Conservation (phyloP, 257 asterid genomes). For the Solanum megistacrolobum region DNA sequence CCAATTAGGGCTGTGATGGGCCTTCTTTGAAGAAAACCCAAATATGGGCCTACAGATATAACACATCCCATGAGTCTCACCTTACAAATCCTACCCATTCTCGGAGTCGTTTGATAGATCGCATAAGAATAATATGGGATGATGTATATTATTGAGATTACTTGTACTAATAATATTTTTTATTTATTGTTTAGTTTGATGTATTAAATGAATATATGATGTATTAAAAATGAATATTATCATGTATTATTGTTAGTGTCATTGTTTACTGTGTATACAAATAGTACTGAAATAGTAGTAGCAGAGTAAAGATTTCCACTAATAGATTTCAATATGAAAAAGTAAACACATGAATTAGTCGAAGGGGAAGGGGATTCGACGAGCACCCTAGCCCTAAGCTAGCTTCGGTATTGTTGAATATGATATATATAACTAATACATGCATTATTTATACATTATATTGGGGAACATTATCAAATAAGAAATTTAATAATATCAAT, state of each 20-base stretch:
- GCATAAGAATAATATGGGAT: not conserved
- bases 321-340: too few relatives aligned
- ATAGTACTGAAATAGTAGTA: too few relatives aligned
- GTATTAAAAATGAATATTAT: too few relatives aligned
- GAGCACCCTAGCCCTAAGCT: not conserved
- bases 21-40: not conserved
- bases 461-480: not conserved
- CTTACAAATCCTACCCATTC: too few relatives aligned
- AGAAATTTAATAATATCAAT: not conserved
- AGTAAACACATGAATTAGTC: not conserved
- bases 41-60: not conserved
- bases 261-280: too few relatives aligned
- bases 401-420: not conserved
- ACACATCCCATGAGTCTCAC: not conserved
- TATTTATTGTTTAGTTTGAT: not conserved
- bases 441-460: not conserved
- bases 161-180: accelerated
- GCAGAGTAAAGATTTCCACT: not conserved
- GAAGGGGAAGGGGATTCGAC: too few relatives aligned
- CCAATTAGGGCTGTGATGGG: not conserved
- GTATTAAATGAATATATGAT: too few relatives aligned
- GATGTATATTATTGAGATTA: too few relatives aligned
- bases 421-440: not conserved
- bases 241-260: not conserved
- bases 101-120: too few relatives aligned